A percentile compares a stretch with the other conserved stretches of the same genome.
Evolutionary conservation across 2,329 filamentous ascomycete species (phyloP).

Genomic region (Colletotrichum neosansevieriae): DNA sequence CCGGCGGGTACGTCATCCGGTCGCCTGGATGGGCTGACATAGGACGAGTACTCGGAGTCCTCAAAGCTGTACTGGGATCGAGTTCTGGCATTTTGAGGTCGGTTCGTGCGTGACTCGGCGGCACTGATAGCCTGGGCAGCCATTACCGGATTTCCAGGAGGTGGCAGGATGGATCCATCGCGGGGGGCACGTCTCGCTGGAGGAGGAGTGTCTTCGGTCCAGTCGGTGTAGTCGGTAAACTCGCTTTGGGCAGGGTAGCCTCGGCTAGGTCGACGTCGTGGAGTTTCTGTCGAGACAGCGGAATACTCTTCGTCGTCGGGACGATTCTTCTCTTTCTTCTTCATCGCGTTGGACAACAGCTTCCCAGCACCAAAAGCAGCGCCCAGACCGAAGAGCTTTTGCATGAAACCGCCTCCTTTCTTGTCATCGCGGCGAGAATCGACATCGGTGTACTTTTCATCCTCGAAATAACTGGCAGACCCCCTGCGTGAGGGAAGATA

Average conservation of each 20-base stretch:
- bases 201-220: slow-evolving; percentile 45
- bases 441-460: slow-evolving; percentile 74
- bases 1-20: slow-evolving; percentile 56
- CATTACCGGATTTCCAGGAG: slow-evolving; percentile 57
- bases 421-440: slow-evolving; percentile 49
- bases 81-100: slow-evolving; percentile 59
- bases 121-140: slow-evolving; percentile 62
- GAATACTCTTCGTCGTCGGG: slow-evolving; percentile 71
- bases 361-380: slow-evolving; percentile 73
- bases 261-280: slow-evolving; percentile 59
- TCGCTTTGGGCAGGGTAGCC: slow-evolving; percentile 61
- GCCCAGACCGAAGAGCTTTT: slow-evolving; percentile 70
- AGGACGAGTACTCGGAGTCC: slow-evolving; percentile 70
- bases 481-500: slow-evolving; percentile 65
- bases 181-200: slow-evolving; percentile 38
- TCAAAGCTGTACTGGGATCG: slow-evolving; percentile 60
- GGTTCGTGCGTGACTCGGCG: slow-evolving; percentile 58
- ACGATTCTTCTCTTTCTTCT: slow-evolving; percentile 60
- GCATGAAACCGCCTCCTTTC: slow-evolving; percentile 68
- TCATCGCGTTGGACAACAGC: slow-evolving; percentile 69
- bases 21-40: slow-evolving; percentile 72
- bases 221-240: slow-evolving; percentile 61
- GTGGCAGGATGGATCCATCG: slow-evolving; percentile 60
- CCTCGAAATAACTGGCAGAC: slow-evolving; percentile 69
- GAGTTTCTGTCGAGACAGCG: slow-evolving; percentile 72